Evolutionary conservation across 768 basidiomycete species (phyloP), one percentile per base, ranked within the genome.

Genomic region (Tricholoma bakamatsutake): DNA sequence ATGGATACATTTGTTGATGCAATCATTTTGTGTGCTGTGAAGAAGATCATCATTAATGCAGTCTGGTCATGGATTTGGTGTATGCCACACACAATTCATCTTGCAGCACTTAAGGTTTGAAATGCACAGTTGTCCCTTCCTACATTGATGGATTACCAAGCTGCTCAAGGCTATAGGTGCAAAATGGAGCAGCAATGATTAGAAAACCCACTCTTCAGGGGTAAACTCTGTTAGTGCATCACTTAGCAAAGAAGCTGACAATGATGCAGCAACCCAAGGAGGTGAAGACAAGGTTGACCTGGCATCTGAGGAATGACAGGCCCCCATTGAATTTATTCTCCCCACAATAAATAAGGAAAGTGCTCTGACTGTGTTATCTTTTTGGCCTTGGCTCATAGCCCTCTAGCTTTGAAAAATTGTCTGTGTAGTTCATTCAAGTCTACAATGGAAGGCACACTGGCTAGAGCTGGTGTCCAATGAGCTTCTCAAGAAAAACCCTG

Each of bases 1-100:
- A 57, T 51, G 24, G 50, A 57, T 37, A 57, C 51, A 8, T 43
- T 57, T 34, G 33, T 57, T 34, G 51, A 52, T 35, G 37, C 35
- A 3, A 53, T 57, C 21, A 37, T 24, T 24, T 24, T 24, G 21
- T 24, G 21, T 24, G 21, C 21, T 3, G 3, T 1, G 21, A 24
- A 24, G 21, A 24, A 24, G 21, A 24, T 24, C 21, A 24, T 24
- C 21, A 24, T 24, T 24, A 24, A 24, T 24, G 2, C 21, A 24
- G 21, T 24, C 21, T 24, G 21, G 21, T 1, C 21, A 24, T 3
- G 3, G 21, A 1, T 24, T 24, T 3, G 21, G 21, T 24, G 21
- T 24, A 24, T 24, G 21, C 21, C 21, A 24, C 21, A 24, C 21
- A 24, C 21, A 24, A 24, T 24, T 24, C 21, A 24, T 24, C 21